phyloP scores from a whole-genome alignment of 441 rosid species.

The Arabidopsis lyrata region DNA sequence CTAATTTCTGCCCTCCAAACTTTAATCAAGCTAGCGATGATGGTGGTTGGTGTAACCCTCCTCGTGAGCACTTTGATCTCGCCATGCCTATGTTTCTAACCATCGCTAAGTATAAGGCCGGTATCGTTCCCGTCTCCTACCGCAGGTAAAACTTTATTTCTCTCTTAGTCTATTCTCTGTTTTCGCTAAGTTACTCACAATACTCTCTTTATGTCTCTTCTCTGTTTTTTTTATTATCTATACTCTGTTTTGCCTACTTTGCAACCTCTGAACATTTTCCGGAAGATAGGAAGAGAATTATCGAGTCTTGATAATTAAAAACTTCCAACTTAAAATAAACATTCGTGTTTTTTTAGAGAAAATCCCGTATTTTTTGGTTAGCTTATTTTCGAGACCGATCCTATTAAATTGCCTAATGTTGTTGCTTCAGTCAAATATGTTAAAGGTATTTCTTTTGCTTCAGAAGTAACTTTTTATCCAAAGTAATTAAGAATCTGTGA shows the following conservation, averaged over 20 bases:
- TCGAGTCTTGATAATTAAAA: not conserved
- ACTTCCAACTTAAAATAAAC: not conserved
- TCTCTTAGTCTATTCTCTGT: conserved; percentile 10
- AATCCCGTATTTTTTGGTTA: not conserved
- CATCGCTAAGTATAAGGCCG: conserved; percentile 69
- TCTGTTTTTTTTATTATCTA: not conserved
- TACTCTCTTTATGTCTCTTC: not conserved
- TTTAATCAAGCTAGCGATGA: conserved; percentile 62
- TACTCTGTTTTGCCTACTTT: not conserved
- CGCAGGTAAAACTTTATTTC: conserved; percentile 51
- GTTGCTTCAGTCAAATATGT: conserved; percentile 18
- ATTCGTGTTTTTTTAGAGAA: not conserved
- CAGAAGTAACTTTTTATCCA: not conserved
- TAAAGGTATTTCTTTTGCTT: conserved; percentile 17
- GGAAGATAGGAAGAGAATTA: not conserved
- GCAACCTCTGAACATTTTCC: not conserved
- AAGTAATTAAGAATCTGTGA: conserved; percentile 33
- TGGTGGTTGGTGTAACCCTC: conserved; percentile 89
- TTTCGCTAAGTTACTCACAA: not conserved
- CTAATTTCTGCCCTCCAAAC: conserved; percentile 78
- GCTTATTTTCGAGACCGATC: conserved; percentile 8
- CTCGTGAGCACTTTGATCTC: conserved; percentile 76
- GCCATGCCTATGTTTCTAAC: conserved; percentile 80
- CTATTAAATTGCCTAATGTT: conserved; percentile 18
- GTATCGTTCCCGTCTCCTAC: conserved; percentile 72